Evolutionary conservation across 257 asterid species (phyloP).

Genomic region (Rauvolfia tetraphylla): DNA sequence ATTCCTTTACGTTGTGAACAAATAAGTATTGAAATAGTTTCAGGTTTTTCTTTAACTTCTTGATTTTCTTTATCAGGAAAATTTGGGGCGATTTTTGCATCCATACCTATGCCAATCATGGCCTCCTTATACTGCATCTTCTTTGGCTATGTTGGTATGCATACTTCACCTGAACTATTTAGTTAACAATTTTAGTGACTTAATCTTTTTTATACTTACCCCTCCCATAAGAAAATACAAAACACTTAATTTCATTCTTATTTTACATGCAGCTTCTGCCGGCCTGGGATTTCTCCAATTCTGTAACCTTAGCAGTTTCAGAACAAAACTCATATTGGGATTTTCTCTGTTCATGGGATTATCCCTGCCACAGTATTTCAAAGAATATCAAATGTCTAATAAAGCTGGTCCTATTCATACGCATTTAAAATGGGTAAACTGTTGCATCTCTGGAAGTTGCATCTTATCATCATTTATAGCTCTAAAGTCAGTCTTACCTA

Average conservation of each 20-base stretch:
- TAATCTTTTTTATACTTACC: background rate
- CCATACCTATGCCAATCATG: slow-evolving; percentile 67
- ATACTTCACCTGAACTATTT: background rate
- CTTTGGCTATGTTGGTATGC: slow-evolving; percentile 69
- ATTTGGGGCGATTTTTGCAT: slow-evolving; percentile 68
- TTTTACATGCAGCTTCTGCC: slow-evolving; percentile 54
- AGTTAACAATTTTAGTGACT: background rate
- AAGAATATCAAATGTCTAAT: slow-evolving; percentile 37
- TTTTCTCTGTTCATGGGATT: slow-evolving; percentile 62
- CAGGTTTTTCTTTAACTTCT: background rate
- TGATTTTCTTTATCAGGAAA: slow-evolving; percentile 47
- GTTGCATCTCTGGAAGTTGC: background rate
- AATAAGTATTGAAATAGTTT: background rate
- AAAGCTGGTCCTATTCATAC: slow-evolving; percentile 41
- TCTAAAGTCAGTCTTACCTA: background rate
- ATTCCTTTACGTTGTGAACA: background rate
- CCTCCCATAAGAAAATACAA: background rate
- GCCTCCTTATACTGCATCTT: slow-evolving; percentile 73
- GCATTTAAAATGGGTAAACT: slow-evolving; percentile 51
- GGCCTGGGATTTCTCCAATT: slow-evolving; percentile 74
- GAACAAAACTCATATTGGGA: slow-evolving; percentile 65
- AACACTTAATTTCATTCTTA: background rate
- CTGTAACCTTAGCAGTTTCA: slow-evolving; percentile 77
- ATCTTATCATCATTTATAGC: background rate
- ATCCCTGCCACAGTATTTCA: slow-evolving; percentile 58